Conservation (phyloP, 805 yeast species). For the Lipomyces oligophaga region DNA sequence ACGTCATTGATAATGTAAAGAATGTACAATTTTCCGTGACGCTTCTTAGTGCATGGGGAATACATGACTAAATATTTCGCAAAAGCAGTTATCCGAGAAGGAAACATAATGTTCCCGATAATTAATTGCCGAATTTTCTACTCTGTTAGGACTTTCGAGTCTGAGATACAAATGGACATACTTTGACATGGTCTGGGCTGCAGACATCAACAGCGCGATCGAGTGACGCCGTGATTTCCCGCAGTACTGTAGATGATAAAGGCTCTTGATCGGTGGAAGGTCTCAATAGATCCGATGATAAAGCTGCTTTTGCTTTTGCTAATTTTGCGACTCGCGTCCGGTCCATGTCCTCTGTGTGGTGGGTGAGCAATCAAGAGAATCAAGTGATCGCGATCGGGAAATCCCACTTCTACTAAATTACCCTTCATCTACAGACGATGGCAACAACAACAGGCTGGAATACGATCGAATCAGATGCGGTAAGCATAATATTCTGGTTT, state of each 20-base stretch:
- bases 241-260: conserved; percentile 7
- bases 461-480: conserved; percentile 64
- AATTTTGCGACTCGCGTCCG: conserved; percentile 6
- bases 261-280: conserved; percentile 5
- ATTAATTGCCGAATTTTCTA: conserved; percentile 5
- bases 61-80: conserved; percentile 16
- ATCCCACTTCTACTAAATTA: too few species aligned
- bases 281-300: conserved; percentile 21
- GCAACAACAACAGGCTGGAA: conserved; percentile 56
- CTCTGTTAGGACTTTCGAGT: background rate
- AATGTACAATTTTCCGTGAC: conserved; percentile 16
- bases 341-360: background rate
- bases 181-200: conserved; percentile 13
- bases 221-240: conserved; percentile 10
- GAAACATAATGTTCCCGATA: conserved; percentile 2
- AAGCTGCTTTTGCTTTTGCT: conserved; percentile 19
- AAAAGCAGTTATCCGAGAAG: conserved; percentile 9
- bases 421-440: too few species aligned
- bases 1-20: conserved; percentile 27
- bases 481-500: conserved; percentile 28
- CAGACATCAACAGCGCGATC: conserved; percentile 10
- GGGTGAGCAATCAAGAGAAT: too few species aligned
- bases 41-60: conserved; percentile 2
- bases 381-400: too few species aligned
- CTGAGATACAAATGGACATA: background rate